phyloP scores from a whole-genome alignment of 176 grass and related monocot genomes.

The Bromus sterilis region DNA sequence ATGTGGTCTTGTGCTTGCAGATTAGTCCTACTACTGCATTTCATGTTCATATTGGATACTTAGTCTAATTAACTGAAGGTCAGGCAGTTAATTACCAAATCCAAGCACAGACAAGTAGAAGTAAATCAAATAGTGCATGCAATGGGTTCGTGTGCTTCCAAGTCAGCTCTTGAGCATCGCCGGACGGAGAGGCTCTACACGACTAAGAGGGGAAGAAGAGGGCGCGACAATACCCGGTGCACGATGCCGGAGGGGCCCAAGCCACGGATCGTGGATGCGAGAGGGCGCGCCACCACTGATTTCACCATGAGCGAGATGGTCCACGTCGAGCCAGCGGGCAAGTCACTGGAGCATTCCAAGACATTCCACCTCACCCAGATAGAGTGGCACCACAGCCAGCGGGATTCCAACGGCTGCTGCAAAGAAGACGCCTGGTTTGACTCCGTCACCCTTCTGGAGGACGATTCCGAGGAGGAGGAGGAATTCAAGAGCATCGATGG shows the following conservation, averaged over 20 bases:
- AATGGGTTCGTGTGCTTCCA: conserved; percentile 66
- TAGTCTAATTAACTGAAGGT: neutral
- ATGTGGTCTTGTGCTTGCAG: conserved; percentile 13
- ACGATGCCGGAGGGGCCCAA: conserved; percentile 40
- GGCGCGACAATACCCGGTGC: neutral
- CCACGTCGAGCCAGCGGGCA: conserved; percentile 58
- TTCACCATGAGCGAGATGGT: conserved; percentile 68
- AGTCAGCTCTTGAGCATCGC: conserved; percentile 26
- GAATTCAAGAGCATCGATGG: conserved; percentile 76
- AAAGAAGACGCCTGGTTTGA: conserved; percentile 98
- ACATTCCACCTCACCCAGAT: conserved; percentile 77
- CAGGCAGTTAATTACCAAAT: neutral
- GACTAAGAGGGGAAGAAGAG: conserved; percentile 23
- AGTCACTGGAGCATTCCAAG: conserved; percentile 45
- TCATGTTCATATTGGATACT: neutral
- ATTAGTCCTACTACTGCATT: neutral
- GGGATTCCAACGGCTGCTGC: conserved; percentile 53
- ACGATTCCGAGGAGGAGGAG: conserved; percentile 88
- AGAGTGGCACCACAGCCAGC: conserved; percentile 84
- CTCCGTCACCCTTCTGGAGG: conserved; percentile 80
- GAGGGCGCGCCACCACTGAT: conserved; percentile 37
- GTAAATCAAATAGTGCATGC: neutral
- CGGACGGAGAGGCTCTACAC: conserved; percentile 20
- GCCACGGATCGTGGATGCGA: conserved; percentile 13
- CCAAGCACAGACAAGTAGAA: neutral